phyloP scores from a whole-genome alignment of 495 filamentous ascomycete species.

The Penicillium roqueforti region DNA sequence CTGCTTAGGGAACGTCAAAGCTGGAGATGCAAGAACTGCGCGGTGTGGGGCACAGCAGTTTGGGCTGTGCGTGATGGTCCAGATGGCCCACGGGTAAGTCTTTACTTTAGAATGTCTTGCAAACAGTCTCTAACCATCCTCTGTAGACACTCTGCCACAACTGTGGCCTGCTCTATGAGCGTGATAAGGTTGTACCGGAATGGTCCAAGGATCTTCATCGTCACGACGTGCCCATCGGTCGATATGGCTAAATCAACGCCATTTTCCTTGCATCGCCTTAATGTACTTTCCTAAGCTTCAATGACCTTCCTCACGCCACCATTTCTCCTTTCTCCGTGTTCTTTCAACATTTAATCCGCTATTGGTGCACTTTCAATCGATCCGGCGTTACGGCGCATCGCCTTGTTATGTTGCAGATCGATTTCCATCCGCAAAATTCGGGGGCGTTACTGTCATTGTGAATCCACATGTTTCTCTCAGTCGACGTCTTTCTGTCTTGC shows the following conservation, averaged over 20 bases:
- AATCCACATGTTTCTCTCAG: neutral
- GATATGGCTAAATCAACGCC: slow-evolving; percentile 17
- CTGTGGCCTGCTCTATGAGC: slow-evolving; percentile 84
- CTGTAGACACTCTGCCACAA: slow-evolving; percentile 85
- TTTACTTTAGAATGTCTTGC: neutral
- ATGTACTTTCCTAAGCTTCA: slow-evolving; percentile 7
- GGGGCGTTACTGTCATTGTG: neutral
- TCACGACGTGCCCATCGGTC: slow-evolving; percentile 46
- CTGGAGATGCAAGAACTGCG: slow-evolving; percentile 91
- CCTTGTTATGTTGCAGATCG: neutral
- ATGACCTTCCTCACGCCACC: slow-evolving; percentile 10
- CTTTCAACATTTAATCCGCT: slow-evolving; percentile 1
- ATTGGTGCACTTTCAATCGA: neutral
- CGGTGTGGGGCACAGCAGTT: slow-evolving; percentile 79
- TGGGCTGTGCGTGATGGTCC: slow-evolving; percentile 96
- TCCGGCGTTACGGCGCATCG: slow-evolving; percentile 4
- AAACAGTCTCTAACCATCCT: slow-evolving; percentile 5
- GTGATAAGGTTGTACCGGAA: slow-evolving; percentile 76
- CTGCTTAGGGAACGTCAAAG: slow-evolving; percentile 63
- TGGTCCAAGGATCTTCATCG: slow-evolving; percentile 78
- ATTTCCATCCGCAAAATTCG: neutral
- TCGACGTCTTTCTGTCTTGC: neutral
- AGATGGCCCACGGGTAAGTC: slow-evolving; percentile 67
- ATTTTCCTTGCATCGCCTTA: slow-evolving; percentile 2
- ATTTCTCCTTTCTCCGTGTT: neutral